Percentiles rank a stretch among this genome's conserved stretches.
Conservation (phyloP, 768 basidiomycete species). For the Pulveroboletus ravenelii region DNA sequence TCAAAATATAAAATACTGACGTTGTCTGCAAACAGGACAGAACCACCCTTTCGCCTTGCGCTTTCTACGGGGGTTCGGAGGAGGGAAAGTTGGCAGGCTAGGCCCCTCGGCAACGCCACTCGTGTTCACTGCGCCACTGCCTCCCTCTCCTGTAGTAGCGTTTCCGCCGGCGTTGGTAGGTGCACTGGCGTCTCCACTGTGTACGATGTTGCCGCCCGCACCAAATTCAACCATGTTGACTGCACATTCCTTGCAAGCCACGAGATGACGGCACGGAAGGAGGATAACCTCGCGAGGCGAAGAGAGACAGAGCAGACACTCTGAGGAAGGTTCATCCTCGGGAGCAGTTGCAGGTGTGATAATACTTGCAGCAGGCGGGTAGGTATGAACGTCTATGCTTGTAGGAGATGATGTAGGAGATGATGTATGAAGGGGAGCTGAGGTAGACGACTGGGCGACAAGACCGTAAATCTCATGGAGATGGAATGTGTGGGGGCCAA, state of each 20-base stretch:
- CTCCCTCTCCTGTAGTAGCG: conserved; percentile 22
- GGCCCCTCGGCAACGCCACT: conserved; percentile 24
- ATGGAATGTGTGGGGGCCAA: conserved; percentile 91
- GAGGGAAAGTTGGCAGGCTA: conserved; percentile 22
- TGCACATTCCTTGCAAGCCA: conserved; percentile 93
- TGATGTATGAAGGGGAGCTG: conserved; percentile 34
- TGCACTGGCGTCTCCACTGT: conserved; percentile 39
- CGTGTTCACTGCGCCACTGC: conserved; percentile 13
- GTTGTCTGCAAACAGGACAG: conserved; percentile 94
- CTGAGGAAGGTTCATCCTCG: conserved; percentile 73
- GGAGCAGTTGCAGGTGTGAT: conserved; percentile 26
- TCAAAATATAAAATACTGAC: conserved; percentile 44
- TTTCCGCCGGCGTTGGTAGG: conserved; percentile 24
- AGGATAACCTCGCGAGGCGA: conserved; percentile 88
- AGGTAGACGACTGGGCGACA: conserved; percentile 48
- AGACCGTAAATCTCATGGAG: conserved; percentile 94
- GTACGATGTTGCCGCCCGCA: conserved; percentile 82
- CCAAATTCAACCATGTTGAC: conserved; percentile 98
- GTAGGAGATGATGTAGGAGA: conserved; percentile 39
- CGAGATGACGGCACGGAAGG: conserved; percentile 88
- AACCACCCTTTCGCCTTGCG: conserved; percentile 96
- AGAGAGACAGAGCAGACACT: conserved; percentile 88
- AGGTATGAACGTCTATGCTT: conserved; percentile 38
- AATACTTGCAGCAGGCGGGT: conserved; percentile 36
- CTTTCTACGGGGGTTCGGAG: conserved; percentile 60